phyloP scores from a whole-genome alignment of 768 basidiomycete species.

The Leccinum aurantiacum region DNA sequence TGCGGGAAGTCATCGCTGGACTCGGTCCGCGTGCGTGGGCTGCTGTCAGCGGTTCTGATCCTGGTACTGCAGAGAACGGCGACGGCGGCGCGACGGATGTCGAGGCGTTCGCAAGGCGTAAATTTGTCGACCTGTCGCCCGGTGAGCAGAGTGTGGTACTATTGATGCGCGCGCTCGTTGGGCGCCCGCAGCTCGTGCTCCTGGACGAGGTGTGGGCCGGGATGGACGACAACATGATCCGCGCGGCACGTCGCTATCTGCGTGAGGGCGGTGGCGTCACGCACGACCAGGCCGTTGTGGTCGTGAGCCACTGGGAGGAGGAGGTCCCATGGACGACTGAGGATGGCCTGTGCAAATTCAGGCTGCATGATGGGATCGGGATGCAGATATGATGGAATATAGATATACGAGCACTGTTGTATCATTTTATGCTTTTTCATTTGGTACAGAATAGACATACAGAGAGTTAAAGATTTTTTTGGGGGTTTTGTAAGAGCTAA shows the following conservation, averaged over 20 bases:
- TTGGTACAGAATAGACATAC: neutral
- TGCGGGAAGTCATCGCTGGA: constrained; percentile 59
- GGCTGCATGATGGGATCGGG: constrained; percentile 38
- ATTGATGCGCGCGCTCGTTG: constrained; percentile 83
- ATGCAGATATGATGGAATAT: constrained; percentile 3
- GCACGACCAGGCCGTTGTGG: constrained; percentile 71
- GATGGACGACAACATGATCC: constrained; percentile 81
- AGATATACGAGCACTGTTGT: neutral
- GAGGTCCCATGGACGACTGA: constrained; percentile 80
- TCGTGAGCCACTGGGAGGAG: constrained; percentile 89
- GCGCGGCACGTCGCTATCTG: constrained; percentile 61
- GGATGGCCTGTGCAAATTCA: constrained; percentile 48
- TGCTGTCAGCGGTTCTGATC: neutral
- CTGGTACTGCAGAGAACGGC: neutral
- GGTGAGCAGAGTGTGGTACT: constrained; percentile 82
- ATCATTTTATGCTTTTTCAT: neutral
- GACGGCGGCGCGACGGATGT: constrained; percentile 11
- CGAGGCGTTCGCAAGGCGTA: constrained; percentile 44
- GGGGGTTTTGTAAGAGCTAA: neutral
- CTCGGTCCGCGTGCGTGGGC: constrained; percentile 63
- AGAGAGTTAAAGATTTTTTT: neutral
- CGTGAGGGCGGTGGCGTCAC: constrained; percentile 51
- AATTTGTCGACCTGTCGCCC: constrained; percentile 65
- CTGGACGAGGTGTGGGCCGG: constrained; percentile 94
- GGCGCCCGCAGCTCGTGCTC: constrained; percentile 68